Evolutionary conservation across 2,329 filamentous ascomycete genomes (phyloP).

Genomic region (Fusarium scirpi): DNA sequence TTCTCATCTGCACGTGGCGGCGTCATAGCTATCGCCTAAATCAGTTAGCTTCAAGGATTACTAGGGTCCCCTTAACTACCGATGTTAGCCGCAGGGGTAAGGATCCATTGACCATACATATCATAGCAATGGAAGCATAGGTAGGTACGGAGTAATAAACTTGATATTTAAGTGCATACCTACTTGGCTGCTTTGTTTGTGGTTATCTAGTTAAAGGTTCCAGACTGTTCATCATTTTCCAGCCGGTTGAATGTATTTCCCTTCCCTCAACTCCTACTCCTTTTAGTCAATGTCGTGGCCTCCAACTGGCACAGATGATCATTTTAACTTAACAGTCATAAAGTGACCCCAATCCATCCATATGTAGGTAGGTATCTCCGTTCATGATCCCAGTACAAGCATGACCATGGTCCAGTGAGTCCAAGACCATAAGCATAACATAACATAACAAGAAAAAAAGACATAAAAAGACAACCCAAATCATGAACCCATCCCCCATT

Average conservation of each 20-base stretch:
- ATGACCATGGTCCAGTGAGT: not conserved
- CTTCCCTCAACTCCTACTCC: not conserved
- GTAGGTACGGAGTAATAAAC: not conserved
- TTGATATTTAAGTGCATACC: not conserved
- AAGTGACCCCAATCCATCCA: not conserved
- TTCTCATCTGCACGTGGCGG: constrained; percentile 36
- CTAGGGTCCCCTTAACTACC: constrained; percentile 18
- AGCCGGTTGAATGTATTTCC: not conserved
- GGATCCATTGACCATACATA: not conserved
- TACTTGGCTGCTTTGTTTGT: not conserved
- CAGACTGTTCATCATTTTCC: not conserved
- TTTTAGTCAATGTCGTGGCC: not conserved
- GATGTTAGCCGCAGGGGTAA: constrained; percentile 37
- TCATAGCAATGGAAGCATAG: not conserved
- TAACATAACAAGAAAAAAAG: constrained; percentile 16
- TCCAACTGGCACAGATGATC: not conserved
- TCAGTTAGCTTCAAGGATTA: constrained; percentile 8
- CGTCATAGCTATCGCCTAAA: constrained; percentile 38
- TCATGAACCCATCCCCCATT: constrained; percentile 10
- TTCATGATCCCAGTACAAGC: not conserved
- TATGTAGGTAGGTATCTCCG: not conserved
- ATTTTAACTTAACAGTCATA: not conserved
- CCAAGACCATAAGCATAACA: constrained; percentile 7
- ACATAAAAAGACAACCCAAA: not conserved
- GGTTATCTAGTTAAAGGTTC: not conserved